Conservation (phyloP, 495 filamentous ascomycete genomes). For the Achaetomiella virescens region DNA sequence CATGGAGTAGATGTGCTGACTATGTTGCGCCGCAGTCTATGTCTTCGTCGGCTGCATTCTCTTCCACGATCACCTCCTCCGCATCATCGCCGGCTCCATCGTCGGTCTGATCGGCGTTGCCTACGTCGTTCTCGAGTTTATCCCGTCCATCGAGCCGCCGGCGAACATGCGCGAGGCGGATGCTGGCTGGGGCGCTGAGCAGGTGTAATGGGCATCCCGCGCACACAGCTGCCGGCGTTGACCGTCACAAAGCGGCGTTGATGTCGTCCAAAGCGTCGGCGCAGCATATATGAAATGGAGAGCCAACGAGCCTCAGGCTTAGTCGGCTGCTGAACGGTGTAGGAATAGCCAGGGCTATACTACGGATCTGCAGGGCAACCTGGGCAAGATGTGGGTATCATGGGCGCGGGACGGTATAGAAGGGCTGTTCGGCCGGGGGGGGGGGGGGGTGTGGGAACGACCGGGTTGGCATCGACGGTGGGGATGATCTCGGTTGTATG, state of each 20-base stretch:
- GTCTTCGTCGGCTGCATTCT: slow-evolving; percentile 87
- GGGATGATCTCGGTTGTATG: slow-evolving; percentile 2
- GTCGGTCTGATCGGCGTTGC: slow-evolving; percentile 69
- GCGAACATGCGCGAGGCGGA: slow-evolving; percentile 94
- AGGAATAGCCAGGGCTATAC: background rate
- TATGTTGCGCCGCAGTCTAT: slow-evolving; percentile 60
- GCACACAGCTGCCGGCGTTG: no score
- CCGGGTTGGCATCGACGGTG: background rate
- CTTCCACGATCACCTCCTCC: slow-evolving; percentile 53
- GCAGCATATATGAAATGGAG: no score
- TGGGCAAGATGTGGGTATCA: background rate
- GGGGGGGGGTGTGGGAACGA: background rate
- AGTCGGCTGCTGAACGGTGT: background rate
- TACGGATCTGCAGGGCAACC: background rate
- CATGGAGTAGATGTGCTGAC: background rate
- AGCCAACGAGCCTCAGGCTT: no score
- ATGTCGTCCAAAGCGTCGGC: no score
- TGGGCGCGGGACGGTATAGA: background rate
- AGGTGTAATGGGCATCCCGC: slow-evolving; percentile 54
- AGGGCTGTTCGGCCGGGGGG: no score
- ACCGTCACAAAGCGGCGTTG: background rate
- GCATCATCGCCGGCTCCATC: slow-evolving; percentile 61
- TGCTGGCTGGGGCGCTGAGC: slow-evolving; percentile 84
- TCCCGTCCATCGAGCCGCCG: slow-evolving; percentile 93
- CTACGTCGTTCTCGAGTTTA: slow-evolving; percentile 83